Percentiles rank a stretch among this genome's conserved stretches.
Conservation (phyloP, 176 grass and related monocot species). For the Carex pumila region DNA sequence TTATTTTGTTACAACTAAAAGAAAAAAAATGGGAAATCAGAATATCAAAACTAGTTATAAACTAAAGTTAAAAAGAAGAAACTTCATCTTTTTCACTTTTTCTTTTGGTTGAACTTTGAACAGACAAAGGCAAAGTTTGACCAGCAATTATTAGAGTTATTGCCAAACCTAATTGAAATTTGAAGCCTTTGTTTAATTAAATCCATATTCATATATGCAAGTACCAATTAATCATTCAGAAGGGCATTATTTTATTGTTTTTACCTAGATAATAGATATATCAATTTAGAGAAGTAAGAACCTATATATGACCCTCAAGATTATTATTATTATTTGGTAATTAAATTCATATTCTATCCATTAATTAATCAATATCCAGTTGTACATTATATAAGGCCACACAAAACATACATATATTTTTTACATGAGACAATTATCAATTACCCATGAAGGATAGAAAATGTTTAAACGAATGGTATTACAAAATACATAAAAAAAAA, state of each 20-base stretch:
- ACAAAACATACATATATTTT: neutral
- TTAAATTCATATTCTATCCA: neutral
- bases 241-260: neutral
- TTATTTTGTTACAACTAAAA: neutral
- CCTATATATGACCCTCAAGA: neutral
- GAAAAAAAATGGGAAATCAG: neutral
- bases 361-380: neutral
- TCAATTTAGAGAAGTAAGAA: neutral
- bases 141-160: neutral
- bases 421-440: neutral
- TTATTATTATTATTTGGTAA: neutral
- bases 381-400: neutral
- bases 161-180: neutral
- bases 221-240: neutral
- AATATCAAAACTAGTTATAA: neutral
- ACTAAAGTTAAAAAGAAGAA: slow-evolving; percentile 10
- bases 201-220: neutral
- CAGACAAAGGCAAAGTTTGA: neutral
- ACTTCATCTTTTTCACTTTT: slow-evolving; percentile 6
- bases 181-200: neutral
- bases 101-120: slow-evolving; percentile 17
- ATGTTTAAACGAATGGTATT: neutral
- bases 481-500: neutral
- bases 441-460: neutral
- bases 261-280: neutral